phyloP scores from a whole-genome alignment of 495 filamentous ascomycete genomes.

The Tricharina praecox region DNA sequence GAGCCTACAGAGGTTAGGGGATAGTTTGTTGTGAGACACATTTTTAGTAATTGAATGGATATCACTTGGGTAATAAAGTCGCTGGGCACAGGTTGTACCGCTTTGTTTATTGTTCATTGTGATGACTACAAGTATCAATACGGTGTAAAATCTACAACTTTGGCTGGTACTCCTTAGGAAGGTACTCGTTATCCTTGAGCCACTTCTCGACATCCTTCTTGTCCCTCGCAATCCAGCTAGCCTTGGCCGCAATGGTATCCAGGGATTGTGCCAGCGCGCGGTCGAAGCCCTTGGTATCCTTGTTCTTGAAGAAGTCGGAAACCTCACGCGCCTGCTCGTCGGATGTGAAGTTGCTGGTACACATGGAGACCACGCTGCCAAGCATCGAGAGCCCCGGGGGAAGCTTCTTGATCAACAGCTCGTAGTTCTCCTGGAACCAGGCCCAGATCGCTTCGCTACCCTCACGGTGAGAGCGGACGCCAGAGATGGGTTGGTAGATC shows the following conservation, averaged over 20 bases:
- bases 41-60: too few species aligned
- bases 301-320: conserved; percentile 60
- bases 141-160: too few species aligned
- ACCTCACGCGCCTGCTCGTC: conserved; percentile 58
- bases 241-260: conserved; percentile 44
- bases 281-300: conserved; percentile 61
- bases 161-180: too few species aligned
- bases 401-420: conserved; percentile 54
- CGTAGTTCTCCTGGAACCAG: conserved; percentile 82
- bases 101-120: too few species aligned
- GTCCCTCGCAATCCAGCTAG: conserved; percentile 42
- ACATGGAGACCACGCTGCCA: conserved; percentile 66
- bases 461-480: conserved; percentile 56
- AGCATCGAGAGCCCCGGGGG: conserved; percentile 74
- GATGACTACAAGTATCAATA: too few species aligned
- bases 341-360: conserved; percentile 63
- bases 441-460: conserved; percentile 67
- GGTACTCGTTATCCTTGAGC: too few species aligned
- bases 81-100: too few species aligned
- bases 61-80: too few species aligned
- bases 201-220: conserved; percentile 38
- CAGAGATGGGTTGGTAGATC: conserved; percentile 71
- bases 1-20: too few species aligned
- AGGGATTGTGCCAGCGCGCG: conserved; percentile 44
- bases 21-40: too few species aligned